Evolutionary conservation across 1,284 basidiomycete genomes (phyloP).

Genomic region (Apiotrichum mycotoxinovorans): DNA sequence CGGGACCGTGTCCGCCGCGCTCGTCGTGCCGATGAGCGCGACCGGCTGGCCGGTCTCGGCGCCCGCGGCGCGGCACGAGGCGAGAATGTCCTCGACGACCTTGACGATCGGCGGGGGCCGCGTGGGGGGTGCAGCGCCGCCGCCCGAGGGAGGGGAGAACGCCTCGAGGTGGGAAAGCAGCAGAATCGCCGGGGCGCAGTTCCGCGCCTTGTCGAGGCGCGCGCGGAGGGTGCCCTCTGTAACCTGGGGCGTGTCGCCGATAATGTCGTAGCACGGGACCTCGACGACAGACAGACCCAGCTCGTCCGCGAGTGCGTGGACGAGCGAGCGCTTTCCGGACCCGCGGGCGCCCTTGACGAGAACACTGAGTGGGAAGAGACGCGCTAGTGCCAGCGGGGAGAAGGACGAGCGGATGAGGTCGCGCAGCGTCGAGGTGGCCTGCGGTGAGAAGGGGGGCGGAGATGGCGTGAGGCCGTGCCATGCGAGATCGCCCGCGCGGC

Average conservation of each 20-base stretch:
- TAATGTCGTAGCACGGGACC: slow-evolving; percentile 77
- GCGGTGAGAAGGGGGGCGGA: slow-evolving; percentile 27
- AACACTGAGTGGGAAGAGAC: slow-evolving; percentile 40
- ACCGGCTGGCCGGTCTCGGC: slow-evolving; percentile 56
- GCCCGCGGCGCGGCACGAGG: slow-evolving; percentile 13
- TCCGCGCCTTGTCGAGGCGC: slow-evolving; percentile 71
- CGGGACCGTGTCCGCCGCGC: slow-evolving; percentile 66
- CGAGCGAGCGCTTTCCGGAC: slow-evolving; percentile 53
- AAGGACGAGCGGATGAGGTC: slow-evolving; percentile 34
- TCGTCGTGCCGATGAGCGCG: slow-evolving; percentile 71
- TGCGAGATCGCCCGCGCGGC: slow-evolving; percentile 23
- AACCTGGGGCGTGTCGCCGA: slow-evolving; percentile 74
- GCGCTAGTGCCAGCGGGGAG: slow-evolving; percentile 21
- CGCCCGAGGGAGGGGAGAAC: slow-evolving; percentile 65
- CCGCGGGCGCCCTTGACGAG: slow-evolving; percentile 55
- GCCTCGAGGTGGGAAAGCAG: slow-evolving; percentile 82
- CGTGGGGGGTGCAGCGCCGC: slow-evolving; percentile 51
- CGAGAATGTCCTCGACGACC: slow-evolving; percentile 30
- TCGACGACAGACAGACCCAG: slow-evolving; percentile 67
- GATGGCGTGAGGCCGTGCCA: slow-evolving; percentile 26
- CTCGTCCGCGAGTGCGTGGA: slow-evolving; percentile 33
- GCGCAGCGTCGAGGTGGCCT: slow-evolving; percentile 26
- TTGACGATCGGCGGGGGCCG: slow-evolving; percentile 34
- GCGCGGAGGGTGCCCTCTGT: slow-evolving; percentile 74
- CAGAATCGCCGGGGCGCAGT: slow-evolving; percentile 81